Percentiles rank a stretch among this genome's conserved stretches.
Conservation (phyloP, 2,329 filamentous ascomycete species). For the Trichoderma endophyticum region DNA sequence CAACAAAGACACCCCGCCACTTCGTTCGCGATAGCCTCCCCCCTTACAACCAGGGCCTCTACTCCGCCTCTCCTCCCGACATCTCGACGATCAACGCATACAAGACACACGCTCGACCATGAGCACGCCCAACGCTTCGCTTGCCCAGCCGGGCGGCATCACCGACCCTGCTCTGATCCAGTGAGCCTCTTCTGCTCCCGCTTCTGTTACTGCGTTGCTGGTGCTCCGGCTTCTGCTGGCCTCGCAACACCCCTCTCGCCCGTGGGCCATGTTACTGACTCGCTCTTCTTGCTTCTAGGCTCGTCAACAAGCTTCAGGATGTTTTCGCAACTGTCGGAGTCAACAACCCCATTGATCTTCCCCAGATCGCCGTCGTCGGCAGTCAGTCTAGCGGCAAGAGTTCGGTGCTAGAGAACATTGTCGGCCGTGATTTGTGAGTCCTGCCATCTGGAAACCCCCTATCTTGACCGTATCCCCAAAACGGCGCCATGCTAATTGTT, state of each 20-base stretch:
- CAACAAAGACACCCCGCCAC: slow-evolving; percentile 12
- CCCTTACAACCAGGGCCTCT: neutral
- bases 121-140: slow-evolving; percentile 30
- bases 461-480: neutral
- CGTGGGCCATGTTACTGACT: slow-evolving; percentile 14
- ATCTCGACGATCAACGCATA: neutral
- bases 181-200: slow-evolving; percentile 37
- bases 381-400: slow-evolving; percentile 99
- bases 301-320: slow-evolving; percentile 99
- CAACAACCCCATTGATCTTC: slow-evolving; percentile 98
- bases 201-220: neutral
- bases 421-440: slow-evolving; percentile 95
- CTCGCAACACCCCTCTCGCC: slow-evolving; percentile 11
- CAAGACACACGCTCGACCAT: slow-evolving; percentile 26
- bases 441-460: neutral
- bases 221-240: slow-evolving; percentile 14
- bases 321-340: slow-evolving; percentile 98
- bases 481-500: neutral
- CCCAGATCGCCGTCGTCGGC: slow-evolving; percentile 96
- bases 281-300: slow-evolving; percentile 41
- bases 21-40: slow-evolving; percentile 13
- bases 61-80: neutral
- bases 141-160: slow-evolving; percentile 55
- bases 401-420: slow-evolving; percentile 98
- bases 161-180: slow-evolving; percentile 66